phyloP scores from a whole-genome alignment of 2,329 filamentous ascomycete genomes.

The Trichoderma gracile region DNA sequence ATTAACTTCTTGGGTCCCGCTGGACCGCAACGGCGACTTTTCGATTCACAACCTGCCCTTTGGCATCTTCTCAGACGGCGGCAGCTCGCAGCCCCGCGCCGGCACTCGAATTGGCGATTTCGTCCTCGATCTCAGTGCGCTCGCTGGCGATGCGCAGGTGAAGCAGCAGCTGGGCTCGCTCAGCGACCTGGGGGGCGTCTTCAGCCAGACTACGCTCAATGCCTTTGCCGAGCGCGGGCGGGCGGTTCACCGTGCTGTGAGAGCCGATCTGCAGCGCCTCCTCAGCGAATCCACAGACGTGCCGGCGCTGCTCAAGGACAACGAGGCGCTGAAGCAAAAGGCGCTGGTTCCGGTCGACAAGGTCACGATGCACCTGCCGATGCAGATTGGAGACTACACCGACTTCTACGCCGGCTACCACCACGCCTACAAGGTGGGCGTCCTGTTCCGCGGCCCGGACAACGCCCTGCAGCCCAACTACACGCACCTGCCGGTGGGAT shows the following conservation, averaged over 20 bases:
- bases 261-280: constrained; percentile 66
- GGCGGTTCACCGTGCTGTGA: constrained; percentile 67
- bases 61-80: constrained; percentile 66
- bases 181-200: constrained; percentile 33
- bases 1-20: constrained; percentile 24
- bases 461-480: constrained; percentile 82
- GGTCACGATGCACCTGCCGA: constrained; percentile 69
- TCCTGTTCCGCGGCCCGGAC: constrained; percentile 69
- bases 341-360: constrained; percentile 41
- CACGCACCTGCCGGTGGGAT: constrained; percentile 75
- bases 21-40: constrained; percentile 47
- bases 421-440: constrained; percentile 70
- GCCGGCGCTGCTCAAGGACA: constrained; percentile 40
- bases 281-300: constrained; percentile 55
- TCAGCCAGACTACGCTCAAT: constrained; percentile 37
- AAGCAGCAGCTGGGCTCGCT: constrained; percentile 38
- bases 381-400: constrained; percentile 79
- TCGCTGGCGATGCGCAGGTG: constrained; percentile 48
- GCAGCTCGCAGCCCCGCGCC: constrained; percentile 57
- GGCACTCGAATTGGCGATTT: constrained; percentile 73
- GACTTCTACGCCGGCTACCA: constrained; percentile 82
- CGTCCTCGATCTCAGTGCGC: constrained; percentile 67
- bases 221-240: constrained; percentile 57
- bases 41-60: constrained; percentile 81
- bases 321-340: constrained; percentile 36